Conservation (phyloP, 768 basidiomycete species). For the Leccinum uliginosum region DNA sequence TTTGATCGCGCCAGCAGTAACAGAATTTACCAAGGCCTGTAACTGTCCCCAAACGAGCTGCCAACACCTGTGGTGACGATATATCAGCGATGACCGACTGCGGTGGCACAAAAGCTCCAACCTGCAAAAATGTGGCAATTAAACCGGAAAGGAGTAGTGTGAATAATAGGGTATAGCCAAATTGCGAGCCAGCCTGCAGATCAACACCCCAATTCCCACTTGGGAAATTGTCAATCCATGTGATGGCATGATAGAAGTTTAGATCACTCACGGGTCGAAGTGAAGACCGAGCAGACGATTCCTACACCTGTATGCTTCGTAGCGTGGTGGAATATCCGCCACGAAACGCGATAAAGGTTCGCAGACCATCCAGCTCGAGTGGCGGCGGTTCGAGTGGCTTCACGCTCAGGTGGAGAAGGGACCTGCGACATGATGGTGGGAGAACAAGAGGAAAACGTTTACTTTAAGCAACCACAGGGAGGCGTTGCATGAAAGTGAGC, state of each 20-base stretch:
- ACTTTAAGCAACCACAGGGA: neutral
- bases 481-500: constrained; percentile 2
- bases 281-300: constrained; percentile 84
- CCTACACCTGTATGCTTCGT: constrained; percentile 75
- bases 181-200: constrained; percentile 79
- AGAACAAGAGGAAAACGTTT: neutral
- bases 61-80: constrained; percentile 50
- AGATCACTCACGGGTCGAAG: constrained; percentile 68
- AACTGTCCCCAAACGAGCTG: constrained; percentile 77
- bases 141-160: constrained; percentile 79
- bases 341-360: constrained; percentile 20
- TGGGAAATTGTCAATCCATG: neutral
- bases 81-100: neutral
- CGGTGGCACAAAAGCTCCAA: neutral
- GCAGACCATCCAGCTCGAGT: constrained; percentile 16
- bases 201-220: constrained; percentile 92
- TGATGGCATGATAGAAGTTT: neutral
- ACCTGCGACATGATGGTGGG: constrained; percentile 14
- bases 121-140: constrained; percentile 82
- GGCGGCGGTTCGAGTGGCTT: neutral
- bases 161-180: constrained; percentile 84
- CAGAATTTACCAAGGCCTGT: constrained; percentile 63
- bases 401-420: neutral
- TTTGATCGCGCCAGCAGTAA: neutral
- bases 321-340: constrained; percentile 44